phyloP scores from a whole-genome alignment of 78 protist genomes.

The Dictyostelium firmibasis region DNA sequence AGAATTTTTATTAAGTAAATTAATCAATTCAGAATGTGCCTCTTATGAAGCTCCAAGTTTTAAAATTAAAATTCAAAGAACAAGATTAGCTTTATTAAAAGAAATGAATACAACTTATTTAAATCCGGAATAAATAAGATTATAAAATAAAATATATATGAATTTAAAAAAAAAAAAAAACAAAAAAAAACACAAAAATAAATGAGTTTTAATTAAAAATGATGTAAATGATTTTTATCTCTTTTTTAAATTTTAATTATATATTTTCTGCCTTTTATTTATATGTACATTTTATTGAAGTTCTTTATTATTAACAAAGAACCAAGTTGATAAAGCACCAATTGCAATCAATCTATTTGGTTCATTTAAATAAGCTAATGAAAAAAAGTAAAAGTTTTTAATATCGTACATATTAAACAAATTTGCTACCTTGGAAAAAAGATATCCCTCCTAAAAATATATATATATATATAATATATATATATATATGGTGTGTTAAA shows the following conservation, averaged over 20 bases:
- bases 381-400: not conserved
- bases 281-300: not conserved
- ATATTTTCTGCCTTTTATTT: not conserved
- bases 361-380: not conserved
- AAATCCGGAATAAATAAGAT: slow-evolving; percentile 11
- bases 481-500: too few relatives aligned
- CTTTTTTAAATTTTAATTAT: too few relatives aligned
- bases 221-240: too few relatives aligned
- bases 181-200: not conserved
- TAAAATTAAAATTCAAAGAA: slow-evolving; percentile 77
- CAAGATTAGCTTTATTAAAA: slow-evolving; percentile 44
- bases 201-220: too few relatives aligned
- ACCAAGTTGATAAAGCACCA: not conserved
- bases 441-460: too few relatives aligned
- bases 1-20: slow-evolving; percentile 56
- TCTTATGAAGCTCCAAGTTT: slow-evolving; percentile 78
- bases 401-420: not conserved
- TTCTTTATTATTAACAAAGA: not conserved
- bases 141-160: not conserved
- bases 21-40: slow-evolving; percentile 66
- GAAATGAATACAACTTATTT: slow-evolving; percentile 30
- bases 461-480: too few relatives aligned
- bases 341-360: not conserved
- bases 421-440: not conserved
- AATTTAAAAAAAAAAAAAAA: not conserved